These are phyloP conservation scores for Skeletonema menzelii DNA, from an alignment of 108 stramenopile species.

Conservation along the genomic window DNA sequence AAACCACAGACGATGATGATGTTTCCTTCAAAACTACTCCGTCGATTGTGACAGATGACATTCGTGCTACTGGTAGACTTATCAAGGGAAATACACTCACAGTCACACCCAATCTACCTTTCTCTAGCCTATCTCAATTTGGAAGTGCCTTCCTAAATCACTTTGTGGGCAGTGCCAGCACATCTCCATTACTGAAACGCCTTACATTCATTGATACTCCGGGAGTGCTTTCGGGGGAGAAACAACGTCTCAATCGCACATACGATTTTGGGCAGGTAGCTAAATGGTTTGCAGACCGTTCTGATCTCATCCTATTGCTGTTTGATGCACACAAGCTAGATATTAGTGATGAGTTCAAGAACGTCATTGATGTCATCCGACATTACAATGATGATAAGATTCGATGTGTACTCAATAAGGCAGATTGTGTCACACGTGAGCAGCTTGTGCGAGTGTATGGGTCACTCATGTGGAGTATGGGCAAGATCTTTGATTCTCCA, in stretches of 20 bases:
- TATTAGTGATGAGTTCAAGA: constrained; percentile 83
- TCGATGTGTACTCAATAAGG: constrained; percentile 84
- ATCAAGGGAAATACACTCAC: constrained; percentile 86
- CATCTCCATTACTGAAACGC: constrained; percentile 49
- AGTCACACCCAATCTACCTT: constrained; percentile 76
- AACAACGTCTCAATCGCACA: constrained; percentile 71
- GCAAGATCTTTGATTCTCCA: constrained; percentile 76
- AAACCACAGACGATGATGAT: not conserved
- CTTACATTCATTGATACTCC: constrained; percentile 88
- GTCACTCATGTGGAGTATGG: constrained; percentile 87
- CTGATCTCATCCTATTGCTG: constrained; percentile 79
- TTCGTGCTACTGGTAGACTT: constrained; percentile 30
- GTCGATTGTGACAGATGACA: constrained; percentile 32
- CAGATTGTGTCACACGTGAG: constrained; percentile 78
- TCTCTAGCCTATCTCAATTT: constrained; percentile 55
- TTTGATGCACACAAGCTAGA: constrained; percentile 88
- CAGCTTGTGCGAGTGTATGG: constrained; percentile 90
- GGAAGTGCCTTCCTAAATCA: constrained; percentile 76
- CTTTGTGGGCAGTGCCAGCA: constrained; percentile 40
- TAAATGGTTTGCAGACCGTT: constrained; percentile 80
- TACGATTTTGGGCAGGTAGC: constrained; percentile 68
- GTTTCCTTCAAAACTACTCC: constrained; percentile 4
- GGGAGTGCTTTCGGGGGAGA: constrained; percentile 87
- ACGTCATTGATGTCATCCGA: constrained; percentile 66
- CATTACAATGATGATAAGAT: constrained; percentile 74